phyloP scores from a whole-genome alignment of 768 basidiomycete genomes.

The Tulasnella calospora region DNA sequence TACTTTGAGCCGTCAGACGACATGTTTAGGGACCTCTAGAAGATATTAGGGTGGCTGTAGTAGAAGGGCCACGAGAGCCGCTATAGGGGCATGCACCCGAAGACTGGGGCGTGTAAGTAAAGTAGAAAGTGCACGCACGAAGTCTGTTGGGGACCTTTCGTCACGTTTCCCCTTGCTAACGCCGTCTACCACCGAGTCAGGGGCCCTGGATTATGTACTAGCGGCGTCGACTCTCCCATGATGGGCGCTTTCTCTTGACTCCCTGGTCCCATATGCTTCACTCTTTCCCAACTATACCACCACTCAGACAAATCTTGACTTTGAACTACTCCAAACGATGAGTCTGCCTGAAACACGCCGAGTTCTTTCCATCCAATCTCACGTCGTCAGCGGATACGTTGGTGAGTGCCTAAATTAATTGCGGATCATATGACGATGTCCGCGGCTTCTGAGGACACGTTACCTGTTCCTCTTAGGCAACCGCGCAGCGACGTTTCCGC shows the following conservation, averaged over 20 bases:
- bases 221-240: neutral
- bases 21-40: neutral
- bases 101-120: neutral
- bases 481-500: conserved; percentile 57
- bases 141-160: neutral
- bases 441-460: conserved; percentile 36
- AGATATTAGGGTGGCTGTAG: no score
- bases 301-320: no score
- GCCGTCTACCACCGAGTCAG: neutral
- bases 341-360: conserved; percentile 36
- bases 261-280: neutral
- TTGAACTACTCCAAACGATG: neutral
- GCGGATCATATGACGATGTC: conserved; percentile 1
- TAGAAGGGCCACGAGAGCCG: neutral
- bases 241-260: neutral
- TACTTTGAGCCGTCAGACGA: conserved; percentile 22
- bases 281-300: neutral
- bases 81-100: conserved; percentile 2
- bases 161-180: neutral
- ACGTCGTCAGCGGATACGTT: conserved; percentile 91
- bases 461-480: conserved; percentile 67
- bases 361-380: conserved; percentile 86
- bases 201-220: neutral
- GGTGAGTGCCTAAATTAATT: conserved; percentile 42
- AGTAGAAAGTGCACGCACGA: neutral